Evolutionary conservation across 805 yeast genomes (phyloP), one percentile per base, ranked within the genome.

Genomic region (Kodamaea laetipori): DNA sequence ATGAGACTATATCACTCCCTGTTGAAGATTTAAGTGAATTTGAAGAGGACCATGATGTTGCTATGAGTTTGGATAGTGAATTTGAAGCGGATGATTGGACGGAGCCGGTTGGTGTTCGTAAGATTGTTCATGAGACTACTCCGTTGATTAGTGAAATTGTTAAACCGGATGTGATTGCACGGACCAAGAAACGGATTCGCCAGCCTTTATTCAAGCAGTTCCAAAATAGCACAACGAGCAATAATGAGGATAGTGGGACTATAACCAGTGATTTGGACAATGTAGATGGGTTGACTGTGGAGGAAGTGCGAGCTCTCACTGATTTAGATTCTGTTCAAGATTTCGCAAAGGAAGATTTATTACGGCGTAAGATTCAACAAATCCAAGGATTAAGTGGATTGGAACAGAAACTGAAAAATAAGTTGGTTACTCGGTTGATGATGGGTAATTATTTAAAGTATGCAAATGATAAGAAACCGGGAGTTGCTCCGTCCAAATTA

Each of bases 371-470:
- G 54, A 80, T 81, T 34, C 79, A 72, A 52, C 60, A 60, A 39
- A 78, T 78, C 42, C 69, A 77, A 39, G 54, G 57, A 3, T 56
- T 72, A 41, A 52, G 50, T 7, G 56, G 58, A 30, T 50, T 78
- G 28, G 55, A 61, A 21, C 77, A 78, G 41, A 46, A 57, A 26
- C 68, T 70, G 61, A 72, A 77, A 49, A 69, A 77, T 45, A 68
- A 66, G 53, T 54, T 83, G 45, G 79, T 82, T 12, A 86, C 85
- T 34, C 71, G 76, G 47, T 63, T 84, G 41, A 83, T 83, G 89
- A 81, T 84, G 77, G 80, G 84, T 6, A 78, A 85, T 35, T 80
- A 78, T 47, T 73, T 77, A 46, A 78, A 76, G 46, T 78, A 75
- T 48, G 57, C 72, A 25, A 24, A 32, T 7, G 37, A 39, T 12